These are phyloP conservation scores for Lasiosphaeriaceae sp. DNA, from an alignment of 495 filamentous ascomycete genomes.

Conservation along the genomic window DNA sequence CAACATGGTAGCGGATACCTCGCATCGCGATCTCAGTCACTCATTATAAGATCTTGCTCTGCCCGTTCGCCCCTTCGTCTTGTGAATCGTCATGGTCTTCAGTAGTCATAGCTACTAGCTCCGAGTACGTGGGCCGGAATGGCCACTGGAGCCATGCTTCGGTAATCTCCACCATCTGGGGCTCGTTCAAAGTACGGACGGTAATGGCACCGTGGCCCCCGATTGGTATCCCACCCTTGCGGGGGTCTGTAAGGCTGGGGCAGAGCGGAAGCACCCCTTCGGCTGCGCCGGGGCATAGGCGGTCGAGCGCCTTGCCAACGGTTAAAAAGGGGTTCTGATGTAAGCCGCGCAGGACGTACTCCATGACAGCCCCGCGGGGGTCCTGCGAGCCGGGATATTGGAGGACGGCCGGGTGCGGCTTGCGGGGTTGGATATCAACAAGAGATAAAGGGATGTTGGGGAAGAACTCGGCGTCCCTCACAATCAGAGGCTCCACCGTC, in stretches of 20 bases:
- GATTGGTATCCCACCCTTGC: constrained; percentile 34
- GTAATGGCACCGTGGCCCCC: constrained; percentile 28
- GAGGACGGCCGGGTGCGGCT: not conserved
- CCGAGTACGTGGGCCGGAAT: constrained; percentile 43
- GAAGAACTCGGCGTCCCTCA: constrained; percentile 53
- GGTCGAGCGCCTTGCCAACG: constrained; percentile 22
- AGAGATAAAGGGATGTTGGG: constrained; percentile 40
- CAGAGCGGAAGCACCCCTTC: constrained; percentile 40
- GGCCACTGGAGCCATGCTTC: constrained; percentile 57
- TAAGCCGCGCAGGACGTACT: constrained; percentile 30
- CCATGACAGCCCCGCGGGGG: constrained; percentile 33
- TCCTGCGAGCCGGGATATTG: not conserved
- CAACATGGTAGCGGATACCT: too few relatives aligned
- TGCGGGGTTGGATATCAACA: constrained; percentile 43
- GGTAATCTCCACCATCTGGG: constrained; percentile 47
- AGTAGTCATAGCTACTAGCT: constrained; percentile 29
- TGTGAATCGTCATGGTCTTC: not conserved
- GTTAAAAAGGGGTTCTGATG: constrained; percentile 3
- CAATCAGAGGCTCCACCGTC: constrained; percentile 44
- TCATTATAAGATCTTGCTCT: too few relatives aligned
- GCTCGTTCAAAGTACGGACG: constrained; percentile 38
- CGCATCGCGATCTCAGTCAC: too few relatives aligned
- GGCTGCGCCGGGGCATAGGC: constrained; percentile 34
- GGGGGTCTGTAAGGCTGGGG: constrained; percentile 35
- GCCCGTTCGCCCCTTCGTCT: not conserved